These are phyloP conservation scores for Nemania diffusa DNA, from an alignment of 2,329 filamentous ascomycete species.

Conservation along the genomic window DNA sequence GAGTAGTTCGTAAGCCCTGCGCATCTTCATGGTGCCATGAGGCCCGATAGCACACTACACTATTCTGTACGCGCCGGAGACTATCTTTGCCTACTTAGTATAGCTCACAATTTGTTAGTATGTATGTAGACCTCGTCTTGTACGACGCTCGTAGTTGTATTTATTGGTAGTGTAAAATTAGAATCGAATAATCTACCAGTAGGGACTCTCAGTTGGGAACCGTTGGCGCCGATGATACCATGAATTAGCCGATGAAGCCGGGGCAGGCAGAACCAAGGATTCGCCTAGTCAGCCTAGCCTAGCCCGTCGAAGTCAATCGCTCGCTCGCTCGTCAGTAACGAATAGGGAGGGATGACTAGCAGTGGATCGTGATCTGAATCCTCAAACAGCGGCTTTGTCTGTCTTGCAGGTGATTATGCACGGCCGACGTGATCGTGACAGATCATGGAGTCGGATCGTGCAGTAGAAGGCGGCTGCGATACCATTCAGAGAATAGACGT, in stretches of 20 bases:
- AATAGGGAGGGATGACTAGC: constrained; percentile 8
- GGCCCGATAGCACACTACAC: constrained; percentile 1
- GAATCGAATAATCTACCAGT: constrained; percentile 16
- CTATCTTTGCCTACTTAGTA: neutral
- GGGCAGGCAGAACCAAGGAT: constrained; percentile 18
- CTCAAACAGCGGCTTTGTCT: constrained; percentile 32
- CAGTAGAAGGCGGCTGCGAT: constrained; percentile 25
- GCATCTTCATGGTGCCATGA: constrained; percentile 1
- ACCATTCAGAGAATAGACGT: constrained; percentile 24
- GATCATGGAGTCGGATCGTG: constrained; percentile 21
- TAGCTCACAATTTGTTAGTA: constrained; percentile 8
- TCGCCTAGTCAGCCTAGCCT: constrained; percentile 1
- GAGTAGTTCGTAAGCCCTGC: constrained; percentile 19
- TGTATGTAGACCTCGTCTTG: neutral
- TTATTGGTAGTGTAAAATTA: constrained; percentile 7
- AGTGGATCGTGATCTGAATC: constrained; percentile 29
- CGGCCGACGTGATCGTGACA: neutral
- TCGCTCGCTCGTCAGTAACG: neutral
- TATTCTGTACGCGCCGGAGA: constrained; percentile 16
- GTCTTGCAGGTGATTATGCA: constrained; percentile 38
- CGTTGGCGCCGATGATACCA: constrained; percentile 31
- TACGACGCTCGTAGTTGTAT: neutral
- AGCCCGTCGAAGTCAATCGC: neutral
- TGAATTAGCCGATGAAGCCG: constrained; percentile 29
- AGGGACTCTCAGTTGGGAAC: constrained; percentile 10